Evolutionary conservation across 1,139 yeast genomes (phyloP).

Genomic region (Lodderomyces pseudojiufengensis): DNA sequence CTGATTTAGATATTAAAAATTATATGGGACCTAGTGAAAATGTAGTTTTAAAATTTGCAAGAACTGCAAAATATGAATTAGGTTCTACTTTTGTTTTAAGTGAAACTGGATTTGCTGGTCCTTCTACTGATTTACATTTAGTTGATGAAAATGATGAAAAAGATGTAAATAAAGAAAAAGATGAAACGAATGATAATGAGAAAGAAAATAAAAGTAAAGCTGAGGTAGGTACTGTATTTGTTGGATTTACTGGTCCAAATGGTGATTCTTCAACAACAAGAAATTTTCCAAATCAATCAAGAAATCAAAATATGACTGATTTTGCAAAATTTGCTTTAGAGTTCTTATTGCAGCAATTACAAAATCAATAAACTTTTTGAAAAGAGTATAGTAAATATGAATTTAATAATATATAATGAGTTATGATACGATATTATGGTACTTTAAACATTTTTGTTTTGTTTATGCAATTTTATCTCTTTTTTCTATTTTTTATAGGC

Average conservation of each 20-base stretch:
- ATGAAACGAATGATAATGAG: constrained; percentile 2
- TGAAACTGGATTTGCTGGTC: constrained; percentile 89
- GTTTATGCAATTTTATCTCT: too few species aligned
- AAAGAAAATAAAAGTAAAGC: constrained; percentile 4
- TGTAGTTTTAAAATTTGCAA: constrained; percentile 72
- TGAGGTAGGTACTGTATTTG: constrained; percentile 62
- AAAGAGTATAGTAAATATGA: too few species aligned
- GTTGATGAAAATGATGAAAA: constrained; percentile 16
- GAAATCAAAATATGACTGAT: constrained; percentile 67
- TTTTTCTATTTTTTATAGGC: too few species aligned
- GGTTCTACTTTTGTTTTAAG: constrained; percentile 80
- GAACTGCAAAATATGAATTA: constrained; percentile 73
- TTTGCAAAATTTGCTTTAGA: constrained; percentile 68
- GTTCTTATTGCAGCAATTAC: constrained; percentile 48
- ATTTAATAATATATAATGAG: neutral
- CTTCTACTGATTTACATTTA: constrained; percentile 47
- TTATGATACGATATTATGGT: neutral
- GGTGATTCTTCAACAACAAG: constrained; percentile 51
- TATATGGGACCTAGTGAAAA: constrained; percentile 81
- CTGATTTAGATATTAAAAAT: constrained; percentile 58
- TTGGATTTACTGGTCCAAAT: constrained; percentile 68
- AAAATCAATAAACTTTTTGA: too few species aligned
- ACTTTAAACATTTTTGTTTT: too few species aligned
- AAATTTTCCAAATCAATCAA: constrained; percentile 44
- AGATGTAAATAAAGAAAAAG: constrained; percentile 3